Base-by-base conservation (phyloP, 169 alveolate genomes). In the Cryptosporidium bovis region DNA sequence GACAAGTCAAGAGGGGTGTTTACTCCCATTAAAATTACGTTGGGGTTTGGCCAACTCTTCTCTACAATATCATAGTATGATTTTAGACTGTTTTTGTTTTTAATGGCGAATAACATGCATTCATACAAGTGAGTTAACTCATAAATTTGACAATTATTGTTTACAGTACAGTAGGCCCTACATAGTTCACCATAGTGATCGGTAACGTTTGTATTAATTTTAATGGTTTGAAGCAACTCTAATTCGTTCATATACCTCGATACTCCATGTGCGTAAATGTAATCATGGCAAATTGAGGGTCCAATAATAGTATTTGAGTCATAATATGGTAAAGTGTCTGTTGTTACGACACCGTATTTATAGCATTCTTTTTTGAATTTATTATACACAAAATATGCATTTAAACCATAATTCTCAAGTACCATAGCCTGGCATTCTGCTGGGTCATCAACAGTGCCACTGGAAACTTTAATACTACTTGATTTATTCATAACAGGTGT, bases 371-470 rank as follows among this genome's bases (percentile, higher is more conserved):
- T 77, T 24, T 56, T 60, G 29, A 34, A 27, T 24, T 36, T 60
- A 24, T 77, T 33, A 60, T 77, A 77, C 20, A 60, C 65, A 62
- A 77, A 77, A 60, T 77, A 77, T 48, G 65, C 48, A 3, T 60
- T 56, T 46, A 77, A 56, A 8, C 87, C 87, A 46, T 56, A 33
- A 36, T 60, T 77, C n/a, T 62, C 64, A 44, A 77, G 71, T 16
- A 77, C 87, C 18, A 77, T 36, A 24, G 87, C 71, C 20, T 77
- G 87, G 51, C 87, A 77, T 16, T 77, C 87, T 3, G 77, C 87
- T 10, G 71, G 64, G 33, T 62, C 64, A 33, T 46, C 44, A 2
- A 62, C 77, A 18, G 7, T 48, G 5, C 51, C 20, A 4, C 31
- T 62, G 1, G 77, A 15, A 13, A 77, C 71, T n/a, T 77, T 56